Percentiles rank a stretch among this genome's conserved stretches.
These are phyloP conservation scores for Clarireedia homoeocarpa DNA, from an alignment of 2,329 filamentous ascomycete genomes.

Conservation along the genomic window DNA sequence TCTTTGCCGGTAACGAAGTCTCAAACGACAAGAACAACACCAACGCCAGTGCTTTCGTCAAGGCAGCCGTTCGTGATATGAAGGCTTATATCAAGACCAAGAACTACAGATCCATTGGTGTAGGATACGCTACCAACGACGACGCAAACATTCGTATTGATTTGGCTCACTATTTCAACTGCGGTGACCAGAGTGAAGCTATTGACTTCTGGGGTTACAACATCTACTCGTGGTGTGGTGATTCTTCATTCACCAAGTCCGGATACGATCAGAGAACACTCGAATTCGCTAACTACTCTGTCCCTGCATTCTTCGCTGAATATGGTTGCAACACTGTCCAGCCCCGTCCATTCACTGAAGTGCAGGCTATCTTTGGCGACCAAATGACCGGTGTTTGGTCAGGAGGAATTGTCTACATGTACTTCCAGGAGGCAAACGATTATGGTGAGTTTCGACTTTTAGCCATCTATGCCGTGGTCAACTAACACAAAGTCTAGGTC, in stretches of 20 bases:
- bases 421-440: conserved; percentile 84
- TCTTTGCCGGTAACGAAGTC: conserved; percentile 98
- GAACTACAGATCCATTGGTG: conserved; percentile 70
- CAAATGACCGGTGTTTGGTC: conserved; percentile 86
- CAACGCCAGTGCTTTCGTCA: conserved; percentile 84
- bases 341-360: conserved; percentile 77
- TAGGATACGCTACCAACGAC: conserved; percentile 95
- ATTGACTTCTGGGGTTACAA: conserved; percentile 99
- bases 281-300: conserved; percentile 83
- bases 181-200: conserved; percentile 54
- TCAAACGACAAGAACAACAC: conserved; percentile 87
- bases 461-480: neutral
- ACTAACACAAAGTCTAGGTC: conserved; percentile 40
- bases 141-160: conserved; percentile 73
- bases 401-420: conserved; percentile 98
- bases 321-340: conserved; percentile 80
- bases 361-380: conserved; percentile 67
- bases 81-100: conserved; percentile 87
- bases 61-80: conserved; percentile 92
- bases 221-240: conserved; percentile 98
- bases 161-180: conserved; percentile 93
- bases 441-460: conserved; percentile 51
- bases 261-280: conserved; percentile 76
- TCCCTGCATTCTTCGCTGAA: conserved; percentile 97
- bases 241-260: conserved; percentile 68